Base-by-base conservation (phyloP, 495 filamentous ascomycete species). In the Penicillium soppii region DNA sequence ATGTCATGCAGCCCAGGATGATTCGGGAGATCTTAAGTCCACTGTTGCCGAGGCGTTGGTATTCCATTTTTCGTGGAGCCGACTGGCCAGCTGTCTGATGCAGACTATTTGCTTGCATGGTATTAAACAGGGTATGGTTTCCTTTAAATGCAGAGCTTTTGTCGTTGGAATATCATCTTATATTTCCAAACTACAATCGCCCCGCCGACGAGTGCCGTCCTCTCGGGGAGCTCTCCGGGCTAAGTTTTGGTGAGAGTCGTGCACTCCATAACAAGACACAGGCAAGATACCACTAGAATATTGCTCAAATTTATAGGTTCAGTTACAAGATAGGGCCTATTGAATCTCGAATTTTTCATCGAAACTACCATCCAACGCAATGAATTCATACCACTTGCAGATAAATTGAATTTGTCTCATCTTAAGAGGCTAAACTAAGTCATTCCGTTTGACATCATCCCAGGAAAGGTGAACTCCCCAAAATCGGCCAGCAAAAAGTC, bases 1-100 rank as follows among this genome's bases (percentile, higher is more conserved):
- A 82, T 52, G 74, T 79, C 85, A 90, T 89, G 45, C 78, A 77
- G 0, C 86, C 85, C 16, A 89, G 74, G 56, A 89, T 82, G 43
- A 85, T 75, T 38, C 82, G 77, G 3, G 84, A 87, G 53, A 89
- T 70, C 44, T 76, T 81, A 7, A 90, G 77, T 21, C 86, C 86
- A 19, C 78, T 84, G n/a, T 79, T 82, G 5, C 86, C 86, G 5
- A 90, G 59, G 27, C 54, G 42, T 12, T 53, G 51, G 43, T 64
- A 67, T 50, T 65, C 47, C 53, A 64, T 61, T 37, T 50, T 53
- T 1, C 45, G 47, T 7, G 13, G 15, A 4, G 25, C 17, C 15
- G 30, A 13, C 7, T 33, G 30, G 10, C 15, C 7, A 33, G 30
- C 15, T 3, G n/a, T n/a, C n/a, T n/a, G n/a, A n/a, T n/a, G n/a